phyloP scores from a whole-genome alignment of 495 filamentous ascomycete genomes.

The Penicillium crystallinum region DNA sequence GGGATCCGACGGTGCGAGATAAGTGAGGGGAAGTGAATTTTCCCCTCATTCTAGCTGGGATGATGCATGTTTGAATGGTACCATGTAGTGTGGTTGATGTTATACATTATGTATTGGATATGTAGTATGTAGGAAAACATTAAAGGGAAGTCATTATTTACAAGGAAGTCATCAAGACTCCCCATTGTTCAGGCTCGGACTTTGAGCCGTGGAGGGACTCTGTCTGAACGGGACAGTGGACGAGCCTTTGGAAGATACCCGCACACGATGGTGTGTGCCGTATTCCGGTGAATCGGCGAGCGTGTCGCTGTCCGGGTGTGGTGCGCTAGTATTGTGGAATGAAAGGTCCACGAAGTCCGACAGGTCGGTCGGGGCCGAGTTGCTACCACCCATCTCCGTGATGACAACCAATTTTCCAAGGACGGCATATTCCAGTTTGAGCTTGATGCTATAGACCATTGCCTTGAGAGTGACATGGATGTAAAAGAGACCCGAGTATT shows the following conservation, averaged over 20 bases:
- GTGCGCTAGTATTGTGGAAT: slow-evolving; percentile 7
- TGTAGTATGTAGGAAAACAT: slow-evolving; percentile 5
- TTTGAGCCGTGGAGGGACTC: slow-evolving; percentile 1
- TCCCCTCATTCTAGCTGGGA: slow-evolving; percentile 7
- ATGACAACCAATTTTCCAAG: slow-evolving; percentile 41
- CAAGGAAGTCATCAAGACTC: slow-evolving; percentile 5
- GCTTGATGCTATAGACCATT: slow-evolving; percentile 51
- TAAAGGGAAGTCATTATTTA: not conserved
- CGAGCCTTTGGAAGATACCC: slow-evolving; percentile 12
- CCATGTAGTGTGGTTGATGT: not conserved
- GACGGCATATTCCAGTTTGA: slow-evolving; percentile 52
- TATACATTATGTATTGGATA: not conserved
- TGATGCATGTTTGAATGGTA: not conserved
- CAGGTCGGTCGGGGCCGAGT: slow-evolving; percentile 20
- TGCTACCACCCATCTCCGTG: slow-evolving; percentile 17
- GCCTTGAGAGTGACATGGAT: slow-evolving; percentile 49
- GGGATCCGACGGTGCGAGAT: slow-evolving; percentile 15
- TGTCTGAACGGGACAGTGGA: slow-evolving; percentile 8
- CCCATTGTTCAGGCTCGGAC: slow-evolving; percentile 2
- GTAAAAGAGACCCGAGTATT: slow-evolving; percentile 41
- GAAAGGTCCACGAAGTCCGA: slow-evolving; percentile 29
- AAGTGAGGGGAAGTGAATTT: slow-evolving; percentile 4
- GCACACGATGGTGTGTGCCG: not conserved
- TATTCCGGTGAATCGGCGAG: slow-evolving; percentile 4
- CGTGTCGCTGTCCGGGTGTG: slow-evolving; percentile 12